Conservation (phyloP, 2,329 filamentous ascomycete species). For the Colletotrichum phormii region DNA sequence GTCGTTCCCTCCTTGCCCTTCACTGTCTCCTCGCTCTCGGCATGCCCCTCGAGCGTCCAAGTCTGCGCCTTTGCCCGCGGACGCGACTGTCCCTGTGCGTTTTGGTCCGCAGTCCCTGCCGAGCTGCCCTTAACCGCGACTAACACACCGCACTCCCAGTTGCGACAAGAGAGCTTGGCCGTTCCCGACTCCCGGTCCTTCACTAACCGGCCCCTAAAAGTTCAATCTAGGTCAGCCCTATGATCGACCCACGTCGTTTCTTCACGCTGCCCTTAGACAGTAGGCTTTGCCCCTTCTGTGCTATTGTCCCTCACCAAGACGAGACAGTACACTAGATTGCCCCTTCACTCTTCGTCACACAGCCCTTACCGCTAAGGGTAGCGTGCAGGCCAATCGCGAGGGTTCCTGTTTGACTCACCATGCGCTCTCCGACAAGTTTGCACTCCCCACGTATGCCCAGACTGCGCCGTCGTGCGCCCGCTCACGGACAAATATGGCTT, state of each 20-base stretch:
- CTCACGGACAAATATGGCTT: conserved; percentile 69
- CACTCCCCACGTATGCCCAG: conserved; percentile 91
- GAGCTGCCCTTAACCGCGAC: conserved; percentile 63
- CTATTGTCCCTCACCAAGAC: background rate
- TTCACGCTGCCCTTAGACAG: conserved; percentile 5
- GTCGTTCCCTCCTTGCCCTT: conserved; percentile 21
- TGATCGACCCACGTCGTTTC: conserved; percentile 27
- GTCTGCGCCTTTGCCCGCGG: conserved; percentile 30
- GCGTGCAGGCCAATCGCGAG: conserved; percentile 38
- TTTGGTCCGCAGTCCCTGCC: conserved; percentile 36
- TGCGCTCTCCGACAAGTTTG: conserved; percentile 92
- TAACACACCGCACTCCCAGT: conserved; percentile 96
- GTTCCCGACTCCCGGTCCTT: conserved; percentile 75
- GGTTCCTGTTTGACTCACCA: conserved; percentile 71
- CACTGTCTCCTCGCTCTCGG: conserved; percentile 16
- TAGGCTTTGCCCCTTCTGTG: background rate
- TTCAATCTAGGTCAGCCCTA: conserved; percentile 33
- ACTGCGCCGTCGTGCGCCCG: conserved; percentile 48
- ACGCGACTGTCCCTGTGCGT: conserved; percentile 19
- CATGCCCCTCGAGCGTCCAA: conserved; percentile 26
- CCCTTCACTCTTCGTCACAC: background rate
- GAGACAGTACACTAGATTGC: background rate
- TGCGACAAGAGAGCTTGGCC: conserved; percentile 84
- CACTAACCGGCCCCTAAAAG: conserved; percentile 78
- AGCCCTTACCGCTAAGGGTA: background rate